phyloP scores from a whole-genome alignment of 495 filamentous ascomycete genomes.

The Aspergillus cristatus region DNA sequence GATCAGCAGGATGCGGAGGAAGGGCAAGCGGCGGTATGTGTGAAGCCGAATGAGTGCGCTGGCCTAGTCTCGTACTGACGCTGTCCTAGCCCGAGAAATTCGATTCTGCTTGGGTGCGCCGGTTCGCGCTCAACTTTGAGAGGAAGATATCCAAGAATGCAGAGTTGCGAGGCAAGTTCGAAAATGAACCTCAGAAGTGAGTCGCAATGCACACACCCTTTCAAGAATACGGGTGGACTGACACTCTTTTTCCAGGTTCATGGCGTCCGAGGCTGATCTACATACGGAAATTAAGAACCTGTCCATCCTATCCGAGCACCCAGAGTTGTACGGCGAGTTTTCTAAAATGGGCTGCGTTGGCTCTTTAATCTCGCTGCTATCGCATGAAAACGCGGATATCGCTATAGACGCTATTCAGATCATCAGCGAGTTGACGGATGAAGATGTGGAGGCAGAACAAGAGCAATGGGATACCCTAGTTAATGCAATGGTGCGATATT shows the following conservation, averaged over 20 bases:
- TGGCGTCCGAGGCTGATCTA: constrained; percentile 81
- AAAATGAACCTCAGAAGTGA: constrained; percentile 74
- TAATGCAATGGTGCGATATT: constrained; percentile 59
- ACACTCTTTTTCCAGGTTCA: constrained; percentile 44
- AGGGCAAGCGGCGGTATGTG: constrained; percentile 40
- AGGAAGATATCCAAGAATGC: constrained; percentile 86
- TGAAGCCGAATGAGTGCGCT: background rate
- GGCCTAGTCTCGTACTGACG: constrained; percentile 5
- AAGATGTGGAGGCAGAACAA: constrained; percentile 79
- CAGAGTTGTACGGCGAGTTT: constrained; percentile 79
- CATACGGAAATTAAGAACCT: constrained; percentile 84
- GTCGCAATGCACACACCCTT: constrained; percentile 21
- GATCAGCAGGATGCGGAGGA: constrained; percentile 56
- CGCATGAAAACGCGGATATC: constrained; percentile 97
- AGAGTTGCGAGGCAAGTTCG: constrained; percentile 83
- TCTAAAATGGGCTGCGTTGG: constrained; percentile 65
- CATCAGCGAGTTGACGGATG: constrained; percentile 85
- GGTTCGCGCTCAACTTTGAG: constrained; percentile 77
- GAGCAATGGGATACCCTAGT: constrained; percentile 78
- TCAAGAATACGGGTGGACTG: background rate
- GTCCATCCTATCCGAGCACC: constrained; percentile 79
- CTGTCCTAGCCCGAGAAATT: constrained; percentile 57
- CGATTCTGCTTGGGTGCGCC: constrained; percentile 74
- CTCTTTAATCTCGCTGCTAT: constrained; percentile 69
- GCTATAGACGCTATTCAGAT: constrained; percentile 88